Conservation (phyloP, 768 basidiomycete species). For the Lactifluus hygrophoroides region DNA sequence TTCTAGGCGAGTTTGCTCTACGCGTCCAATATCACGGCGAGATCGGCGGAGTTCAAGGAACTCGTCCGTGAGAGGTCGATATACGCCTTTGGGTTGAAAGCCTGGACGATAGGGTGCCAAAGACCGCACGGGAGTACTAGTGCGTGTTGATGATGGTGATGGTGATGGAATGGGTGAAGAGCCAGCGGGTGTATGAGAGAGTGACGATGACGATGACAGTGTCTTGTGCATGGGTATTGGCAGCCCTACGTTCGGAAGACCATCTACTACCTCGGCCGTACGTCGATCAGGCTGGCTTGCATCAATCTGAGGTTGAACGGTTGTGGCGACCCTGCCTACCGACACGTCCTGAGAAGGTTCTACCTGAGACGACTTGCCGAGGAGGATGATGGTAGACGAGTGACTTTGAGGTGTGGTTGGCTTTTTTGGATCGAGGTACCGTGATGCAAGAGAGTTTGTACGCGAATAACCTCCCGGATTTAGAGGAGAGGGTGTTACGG, state of each 20-base stretch:
- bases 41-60: conserved; percentile 45
- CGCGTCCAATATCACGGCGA: conserved; percentile 40
- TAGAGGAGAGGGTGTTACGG: conserved; percentile 30
- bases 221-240: conserved; percentile 2
- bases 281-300: not conserved
- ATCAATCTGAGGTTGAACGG: not conserved
- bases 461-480: conserved; percentile 24
- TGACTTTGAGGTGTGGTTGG: conserved; percentile 16
- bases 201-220: conserved; percentile 22
- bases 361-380: not conserved
- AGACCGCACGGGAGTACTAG: conserved; percentile 19
- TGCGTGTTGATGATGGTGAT: conserved; percentile 17
- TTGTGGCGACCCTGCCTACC: not conserved
- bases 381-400: conserved; percentile 18
- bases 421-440: conserved; percentile 8
- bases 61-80: conserved; percentile 72
- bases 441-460: conserved; percentile 20
- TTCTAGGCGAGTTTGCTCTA: conserved; percentile 79
- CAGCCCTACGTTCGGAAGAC: not conserved
- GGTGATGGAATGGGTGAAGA: conserved; percentile 20
- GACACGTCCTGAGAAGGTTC: conserved; percentile 2
- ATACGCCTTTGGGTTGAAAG: conserved; percentile 89
- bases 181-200: conserved; percentile 17
- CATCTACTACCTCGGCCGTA: not conserved
- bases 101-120: conserved; percentile 75